A percentile compares a stretch with the other conserved stretches of the same genome.
Evolutionary conservation across 2,329 filamentous ascomycete species (phyloP).

Genomic region (Periconia digitata): DNA sequence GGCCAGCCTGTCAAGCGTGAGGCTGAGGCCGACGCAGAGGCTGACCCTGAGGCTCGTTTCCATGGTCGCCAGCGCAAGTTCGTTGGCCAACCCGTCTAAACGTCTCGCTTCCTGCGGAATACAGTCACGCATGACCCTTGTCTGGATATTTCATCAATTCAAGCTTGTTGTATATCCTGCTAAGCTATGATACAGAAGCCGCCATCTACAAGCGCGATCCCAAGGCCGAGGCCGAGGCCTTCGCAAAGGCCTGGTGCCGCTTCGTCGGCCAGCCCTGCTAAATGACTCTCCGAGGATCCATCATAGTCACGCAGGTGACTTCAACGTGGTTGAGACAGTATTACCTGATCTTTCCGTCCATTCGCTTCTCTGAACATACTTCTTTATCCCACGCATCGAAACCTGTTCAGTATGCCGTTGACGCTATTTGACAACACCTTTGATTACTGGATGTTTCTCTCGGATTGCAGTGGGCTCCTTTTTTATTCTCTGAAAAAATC

Average conservation of each 20-base stretch:
- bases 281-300: not conserved
- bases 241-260: constrained; percentile 9
- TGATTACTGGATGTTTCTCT: not conserved
- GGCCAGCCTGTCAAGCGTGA: constrained; percentile 33
- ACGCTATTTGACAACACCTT: not conserved
- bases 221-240: constrained; percentile 13
- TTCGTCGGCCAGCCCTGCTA: constrained; percentile 22
- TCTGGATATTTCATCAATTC: not conserved
- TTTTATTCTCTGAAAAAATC: not conserved
- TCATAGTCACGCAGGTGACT: not conserved
- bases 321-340: not conserved
- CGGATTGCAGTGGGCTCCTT: not conserved
- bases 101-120: not conserved
- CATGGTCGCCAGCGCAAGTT: not conserved
- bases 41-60: constrained; percentile 3
- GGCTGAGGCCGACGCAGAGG: constrained; percentile 25
- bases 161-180: not conserved
- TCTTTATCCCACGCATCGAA: not conserved
- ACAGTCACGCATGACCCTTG: not conserved
- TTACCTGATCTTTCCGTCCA: not conserved
- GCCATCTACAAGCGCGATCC: not conserved
- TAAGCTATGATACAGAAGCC: not conserved
- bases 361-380: not conserved
- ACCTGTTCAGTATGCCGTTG: not conserved
- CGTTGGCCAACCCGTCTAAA: not conserved